phyloP scores from a whole-genome alignment of 2,329 filamentous ascomycete genomes.

The Penicillium italicum region DNA sequence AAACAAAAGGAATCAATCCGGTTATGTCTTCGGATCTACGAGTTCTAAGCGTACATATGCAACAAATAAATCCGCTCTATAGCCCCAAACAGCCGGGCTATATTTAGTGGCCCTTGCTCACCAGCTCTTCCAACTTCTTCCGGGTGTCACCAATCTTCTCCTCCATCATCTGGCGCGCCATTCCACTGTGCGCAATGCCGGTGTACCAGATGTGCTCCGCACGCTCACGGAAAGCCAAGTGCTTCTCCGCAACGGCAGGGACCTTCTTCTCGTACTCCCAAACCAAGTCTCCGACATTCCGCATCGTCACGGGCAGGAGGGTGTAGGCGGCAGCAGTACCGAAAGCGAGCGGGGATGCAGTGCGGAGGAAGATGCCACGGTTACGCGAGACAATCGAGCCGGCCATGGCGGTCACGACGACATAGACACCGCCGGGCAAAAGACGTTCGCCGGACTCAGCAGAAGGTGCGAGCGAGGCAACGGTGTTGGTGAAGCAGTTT shows the following conservation, averaged over 20 bases:
- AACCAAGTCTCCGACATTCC: constrained; percentile 77
- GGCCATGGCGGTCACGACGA: constrained; percentile 90
- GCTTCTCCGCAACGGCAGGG: constrained; percentile 76
- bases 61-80: constrained; percentile 19
- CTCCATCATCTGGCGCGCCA: constrained; percentile 69
- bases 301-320: constrained; percentile 82
- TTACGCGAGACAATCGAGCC: constrained; percentile 88
- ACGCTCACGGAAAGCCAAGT: constrained; percentile 67
- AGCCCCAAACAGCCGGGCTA: constrained; percentile 8
- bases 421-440: constrained; percentile 85
- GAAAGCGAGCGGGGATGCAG: constrained; percentile 70
- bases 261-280: constrained; percentile 93
- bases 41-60: constrained; percentile 31
- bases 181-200: constrained; percentile 68
- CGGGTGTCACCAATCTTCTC: constrained; percentile 74
- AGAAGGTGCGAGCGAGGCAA: constrained; percentile 82
- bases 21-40: constrained; percentile 27
- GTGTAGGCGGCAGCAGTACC: constrained; percentile 80
- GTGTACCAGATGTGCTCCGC: constrained; percentile 68
- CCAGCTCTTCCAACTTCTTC: constrained; percentile 79
- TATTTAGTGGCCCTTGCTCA: constrained; percentile 77
- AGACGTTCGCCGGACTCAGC: constrained; percentile 82
- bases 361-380: constrained; percentile 77
- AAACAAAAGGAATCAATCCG: constrained; percentile 25
- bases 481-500: constrained; percentile 80